Conservation (phyloP, 1,139 yeast genomes). For the Chernovozyma sophiae-reginae region DNA sequence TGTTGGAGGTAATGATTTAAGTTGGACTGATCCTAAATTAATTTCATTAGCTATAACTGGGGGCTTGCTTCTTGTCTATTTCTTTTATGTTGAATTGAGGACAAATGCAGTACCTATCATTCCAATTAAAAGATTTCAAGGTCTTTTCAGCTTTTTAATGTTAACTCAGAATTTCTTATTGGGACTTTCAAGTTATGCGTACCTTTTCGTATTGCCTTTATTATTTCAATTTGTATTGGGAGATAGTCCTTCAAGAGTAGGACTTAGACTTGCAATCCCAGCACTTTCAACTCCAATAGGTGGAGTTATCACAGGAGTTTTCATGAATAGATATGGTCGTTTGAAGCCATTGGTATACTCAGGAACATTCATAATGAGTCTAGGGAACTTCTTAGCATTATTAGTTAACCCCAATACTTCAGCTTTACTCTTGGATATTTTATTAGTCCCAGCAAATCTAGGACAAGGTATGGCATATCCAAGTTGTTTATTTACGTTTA, state of each 20-base stretch:
- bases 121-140: constrained; percentile 26
- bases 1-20: constrained; percentile 19
- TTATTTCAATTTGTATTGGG: constrained; percentile 31
- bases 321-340: constrained; percentile 24
- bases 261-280: constrained; percentile 32
- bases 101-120: constrained; percentile 33
- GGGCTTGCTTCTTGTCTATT: constrained; percentile 10
- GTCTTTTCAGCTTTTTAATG: constrained; percentile 19
- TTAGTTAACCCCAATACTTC: constrained; percentile 19
- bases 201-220: constrained; percentile 35
- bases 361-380: constrained; percentile 28
- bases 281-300: constrained; percentile 37
- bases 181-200: constrained; percentile 37
- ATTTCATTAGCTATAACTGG: constrained; percentile 12
- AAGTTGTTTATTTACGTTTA: constrained; percentile 32
- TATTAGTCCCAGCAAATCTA: constrained; percentile 32
- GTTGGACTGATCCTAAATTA: constrained; percentile 17
- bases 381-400: constrained; percentile 30
- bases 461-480: constrained; percentile 42
- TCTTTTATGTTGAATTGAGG: constrained; percentile 19
- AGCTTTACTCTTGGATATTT: constrained; percentile 19
- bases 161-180: constrained; percentile 28
- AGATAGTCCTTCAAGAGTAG: constrained; percentile 24
- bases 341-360: constrained; percentile 19
- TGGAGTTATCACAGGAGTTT: constrained; percentile 31